A percentile compares a stretch with the other conserved stretches of the same genome.
These are phyloP conservation scores for Nakazawaea wyomingensis DNA, from an alignment of 805 yeast genomes.

Conservation along the genomic window DNA sequence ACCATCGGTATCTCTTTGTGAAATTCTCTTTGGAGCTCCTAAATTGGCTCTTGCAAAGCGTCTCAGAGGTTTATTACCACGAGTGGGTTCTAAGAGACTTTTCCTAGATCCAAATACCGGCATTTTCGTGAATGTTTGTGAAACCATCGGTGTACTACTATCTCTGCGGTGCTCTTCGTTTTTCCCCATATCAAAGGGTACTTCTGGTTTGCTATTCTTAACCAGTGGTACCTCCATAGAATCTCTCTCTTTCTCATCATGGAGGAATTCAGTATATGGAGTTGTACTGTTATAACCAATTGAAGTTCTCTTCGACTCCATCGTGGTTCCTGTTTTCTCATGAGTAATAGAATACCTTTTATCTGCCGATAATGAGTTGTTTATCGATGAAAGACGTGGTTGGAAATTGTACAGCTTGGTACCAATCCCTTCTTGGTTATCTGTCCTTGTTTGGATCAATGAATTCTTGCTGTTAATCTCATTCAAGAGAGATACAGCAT, in stretches of 20 bases:
- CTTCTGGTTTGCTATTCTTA: not conserved
- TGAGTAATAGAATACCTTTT: slow-evolving; percentile 1
- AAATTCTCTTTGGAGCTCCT: slow-evolving; percentile 39
- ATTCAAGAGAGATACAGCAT: slow-evolving; percentile 43
- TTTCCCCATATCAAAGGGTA: slow-evolving; percentile 1
- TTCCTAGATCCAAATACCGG: not conserved
- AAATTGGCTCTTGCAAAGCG: not conserved
- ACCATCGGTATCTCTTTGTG: slow-evolving; percentile 18
- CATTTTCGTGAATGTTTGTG: not conserved
- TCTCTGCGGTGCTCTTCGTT: not conserved
- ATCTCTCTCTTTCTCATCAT: not conserved
- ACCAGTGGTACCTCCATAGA: not conserved
- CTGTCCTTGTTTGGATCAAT: not conserved
- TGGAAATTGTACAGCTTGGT: slow-evolving; percentile 2
- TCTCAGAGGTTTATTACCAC: not conserved
- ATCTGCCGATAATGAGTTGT: not conserved
- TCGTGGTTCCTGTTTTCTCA: slow-evolving; percentile 3
- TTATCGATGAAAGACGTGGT: slow-evolving; percentile 1
- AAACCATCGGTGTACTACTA: not conserved
- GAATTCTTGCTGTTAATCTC: slow-evolving; percentile 21
- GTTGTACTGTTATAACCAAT: slow-evolving; percentile 4
- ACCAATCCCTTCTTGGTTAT: not conserved
- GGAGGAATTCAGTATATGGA: not conserved
- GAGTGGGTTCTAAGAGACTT: not conserved
- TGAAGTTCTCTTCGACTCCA: slow-evolving; percentile 1